phyloP scores from a whole-genome alignment of 129 eudicot genomes.

The Dittrichia graveolens region DNA sequence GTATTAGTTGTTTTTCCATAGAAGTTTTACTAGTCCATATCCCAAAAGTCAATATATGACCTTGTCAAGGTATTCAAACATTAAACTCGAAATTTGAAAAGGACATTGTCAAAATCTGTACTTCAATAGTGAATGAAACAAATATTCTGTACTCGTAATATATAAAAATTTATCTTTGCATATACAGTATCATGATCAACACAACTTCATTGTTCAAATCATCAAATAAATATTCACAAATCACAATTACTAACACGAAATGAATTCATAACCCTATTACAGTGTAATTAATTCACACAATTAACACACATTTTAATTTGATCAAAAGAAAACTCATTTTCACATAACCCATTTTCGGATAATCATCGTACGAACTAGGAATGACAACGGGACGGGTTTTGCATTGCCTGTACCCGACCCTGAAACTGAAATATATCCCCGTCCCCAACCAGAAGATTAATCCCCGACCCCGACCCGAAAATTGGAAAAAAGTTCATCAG shows the following conservation, averaged over 20 bases:
- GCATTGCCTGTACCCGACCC: no score
- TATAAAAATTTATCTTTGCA: neutral
- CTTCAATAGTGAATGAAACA: conserved; percentile 1
- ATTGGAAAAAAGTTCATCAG: no score
- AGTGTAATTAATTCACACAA: conserved; percentile 8
- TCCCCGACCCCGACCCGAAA: no score
- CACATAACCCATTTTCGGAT: neutral
- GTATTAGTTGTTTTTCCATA: neutral
- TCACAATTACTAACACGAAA: conserved; percentile 2
- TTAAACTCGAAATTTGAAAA: conserved; percentile 11
- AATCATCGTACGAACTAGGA: neutral
- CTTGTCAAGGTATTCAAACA: neutral
- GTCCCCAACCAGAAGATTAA: no score
- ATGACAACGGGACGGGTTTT: no score
- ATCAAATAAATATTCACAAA: neutral
- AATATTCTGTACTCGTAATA: conserved; percentile 1
- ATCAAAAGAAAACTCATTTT: neutral
- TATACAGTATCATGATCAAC: neutral
- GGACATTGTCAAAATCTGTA: neutral
- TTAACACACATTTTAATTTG: neutral
- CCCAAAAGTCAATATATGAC: conserved; percentile 28
- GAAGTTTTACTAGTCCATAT: neutral
- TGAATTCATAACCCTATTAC: neutral
- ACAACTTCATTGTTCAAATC: neutral
- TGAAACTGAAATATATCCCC: no score